phyloP scores from a whole-genome alignment of 73 alveolate genomes.

The Stentor roeselii region DNA sequence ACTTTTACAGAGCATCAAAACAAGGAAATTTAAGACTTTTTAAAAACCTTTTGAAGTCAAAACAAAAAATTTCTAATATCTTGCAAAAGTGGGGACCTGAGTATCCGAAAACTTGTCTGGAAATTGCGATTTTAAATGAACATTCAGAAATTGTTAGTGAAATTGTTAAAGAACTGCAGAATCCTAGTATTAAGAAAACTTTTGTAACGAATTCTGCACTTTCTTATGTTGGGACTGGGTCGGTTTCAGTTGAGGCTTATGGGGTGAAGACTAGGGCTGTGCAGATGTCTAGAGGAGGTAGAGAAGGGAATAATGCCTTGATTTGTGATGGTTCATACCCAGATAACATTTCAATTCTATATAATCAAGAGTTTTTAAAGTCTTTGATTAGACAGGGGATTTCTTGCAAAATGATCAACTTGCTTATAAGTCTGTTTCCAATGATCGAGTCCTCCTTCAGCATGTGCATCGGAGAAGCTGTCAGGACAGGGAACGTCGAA shows the following conservation, averaged over 20 bases:
- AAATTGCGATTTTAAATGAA: constrained; percentile 58
- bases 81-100: constrained; percentile 73
- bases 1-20: constrained; percentile 71
- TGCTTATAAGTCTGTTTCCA: constrained; percentile 55
- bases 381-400: constrained; percentile 50
- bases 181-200: constrained; percentile 42
- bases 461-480: constrained; percentile 60
- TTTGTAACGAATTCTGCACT: constrained; percentile 52
- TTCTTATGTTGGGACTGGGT: constrained; percentile 77
- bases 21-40: constrained; percentile 58
- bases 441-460: constrained; percentile 45
- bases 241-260: constrained; percentile 70
- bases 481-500: constrained; percentile 81
- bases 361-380: constrained; percentile 39
- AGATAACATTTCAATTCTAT: constrained; percentile 29
- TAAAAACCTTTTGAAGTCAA: constrained; percentile 48
- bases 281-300: constrained; percentile 87
- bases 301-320: constrained; percentile 97
- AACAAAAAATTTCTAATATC: constrained; percentile 57
- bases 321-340: constrained; percentile 59
- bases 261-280: constrained; percentile 87
- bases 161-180: constrained; percentile 48
- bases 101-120: constrained; percentile 64
- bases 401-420: constrained; percentile 60
- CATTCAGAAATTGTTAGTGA: constrained; percentile 64